These are phyloP conservation scores for Pleurotus citrinopileatus DNA, from an alignment of 768 basidiomycete species.

Conservation along the genomic window DNA sequence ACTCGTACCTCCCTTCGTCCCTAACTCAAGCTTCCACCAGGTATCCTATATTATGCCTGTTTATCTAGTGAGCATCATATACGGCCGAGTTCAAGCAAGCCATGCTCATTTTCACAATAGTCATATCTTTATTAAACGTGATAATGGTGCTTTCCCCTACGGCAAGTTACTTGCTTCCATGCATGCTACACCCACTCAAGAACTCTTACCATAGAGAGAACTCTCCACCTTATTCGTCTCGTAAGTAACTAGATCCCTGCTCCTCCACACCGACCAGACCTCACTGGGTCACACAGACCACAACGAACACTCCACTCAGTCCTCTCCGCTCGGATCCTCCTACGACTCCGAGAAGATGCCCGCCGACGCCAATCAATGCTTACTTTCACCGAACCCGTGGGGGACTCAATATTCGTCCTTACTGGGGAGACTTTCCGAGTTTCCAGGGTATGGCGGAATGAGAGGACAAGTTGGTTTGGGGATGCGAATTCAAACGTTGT, in stretches of 20 bases:
- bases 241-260: not conserved
- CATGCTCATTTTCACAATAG: too few relatives aligned
- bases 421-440: too few relatives aligned
- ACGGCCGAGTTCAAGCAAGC: too few relatives aligned
- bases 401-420: not conserved
- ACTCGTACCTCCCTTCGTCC: not conserved
- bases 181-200: too few relatives aligned
- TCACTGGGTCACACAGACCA: too few relatives aligned
- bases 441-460: not conserved
- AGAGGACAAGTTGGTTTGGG: not conserved
- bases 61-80: not conserved
- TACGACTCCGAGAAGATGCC: constrained; percentile 1
- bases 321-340: constrained; percentile 7
- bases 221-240: too few relatives aligned
- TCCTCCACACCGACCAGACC: too few relatives aligned
- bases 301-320: constrained; percentile 2
- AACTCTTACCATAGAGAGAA: too few relatives aligned
- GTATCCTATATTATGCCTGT: not conserved
- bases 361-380: not conserved
- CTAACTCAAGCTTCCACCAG: too few relatives aligned
- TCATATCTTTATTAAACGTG: too few relatives aligned
- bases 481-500: not conserved
- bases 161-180: too few relatives aligned
- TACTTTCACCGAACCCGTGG: not conserved
- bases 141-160: too few relatives aligned